Evolutionary conservation across 2,329 filamentous ascomycete genomes (phyloP), one percentile per base, ranked within the genome.

Genomic region (Clonostachys rhizophaga): DNA sequence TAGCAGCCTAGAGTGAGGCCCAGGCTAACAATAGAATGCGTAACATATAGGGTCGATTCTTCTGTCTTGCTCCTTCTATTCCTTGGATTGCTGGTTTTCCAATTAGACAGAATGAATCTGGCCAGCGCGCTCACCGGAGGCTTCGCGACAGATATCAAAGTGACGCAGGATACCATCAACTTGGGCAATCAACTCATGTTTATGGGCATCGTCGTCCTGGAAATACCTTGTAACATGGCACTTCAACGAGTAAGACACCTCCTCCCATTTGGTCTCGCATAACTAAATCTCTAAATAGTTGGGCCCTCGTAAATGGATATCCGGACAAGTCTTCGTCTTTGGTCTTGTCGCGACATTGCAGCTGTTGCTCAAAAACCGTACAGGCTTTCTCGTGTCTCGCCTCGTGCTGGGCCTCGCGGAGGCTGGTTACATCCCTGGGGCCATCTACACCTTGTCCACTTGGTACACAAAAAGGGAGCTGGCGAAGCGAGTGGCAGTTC

Each of bases 391-490:
- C 2, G 55, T 67, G 3, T 66, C 68, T 1, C 64, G 75, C 9
- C 47, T 70, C 1, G 54, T 76, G 16, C 64, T 78, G 6, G 74
- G 74, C 0, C 58, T 78, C 33, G 65, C 68, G 9, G 75, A 79
- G 54, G 69, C 74, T 0, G 75, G 75, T 1, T 79, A 75, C 46
- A 78, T 76, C 17, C 75, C 75, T 0, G 74, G 72, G 1, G 54
- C 54, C 17, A 47, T 83, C 14, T 84, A 79, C 63, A 81, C 78
- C 48, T 67, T 85, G 8, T 68, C 64, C 6, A 67, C 65, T 44
- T 86, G 83, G 79, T 87, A 88, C 53, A 87, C 82, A 1, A 72
- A 82, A 24, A 78, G 78, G 52, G 84, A 85, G 55, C 66, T 85
- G 1, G 79, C 75, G 3, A 68, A 83, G 18, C 70, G 81, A 12